These are phyloP conservation scores for Jackrogersella minutella DNA, from an alignment of 495 filamentous ascomycete genomes.

Conservation along the genomic window DNA sequence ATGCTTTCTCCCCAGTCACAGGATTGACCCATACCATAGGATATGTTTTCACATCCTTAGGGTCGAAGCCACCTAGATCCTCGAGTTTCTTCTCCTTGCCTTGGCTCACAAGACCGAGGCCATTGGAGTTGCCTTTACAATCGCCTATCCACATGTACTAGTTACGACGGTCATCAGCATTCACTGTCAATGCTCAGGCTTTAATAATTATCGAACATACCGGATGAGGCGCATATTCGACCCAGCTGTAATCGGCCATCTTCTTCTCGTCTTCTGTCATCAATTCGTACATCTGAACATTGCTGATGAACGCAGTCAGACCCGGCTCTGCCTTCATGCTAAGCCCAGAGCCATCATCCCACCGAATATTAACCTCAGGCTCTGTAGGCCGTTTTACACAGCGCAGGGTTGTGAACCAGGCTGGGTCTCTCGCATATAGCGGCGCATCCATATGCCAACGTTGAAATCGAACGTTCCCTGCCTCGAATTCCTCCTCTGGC, in stretches of 20 bases:
- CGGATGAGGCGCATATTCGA: conserved; percentile 54
- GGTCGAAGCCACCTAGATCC: conserved; percentile 47
- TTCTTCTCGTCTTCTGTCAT: conserved; percentile 50
- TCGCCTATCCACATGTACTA: conserved; percentile 50
- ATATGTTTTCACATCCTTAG: conserved; percentile 49
- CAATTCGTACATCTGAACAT: conserved; percentile 48
- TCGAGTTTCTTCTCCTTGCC: conserved; percentile 46
- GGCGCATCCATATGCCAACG: conserved; percentile 57
- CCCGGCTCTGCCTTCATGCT: conserved; percentile 46
- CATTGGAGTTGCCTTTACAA: conserved; percentile 49
- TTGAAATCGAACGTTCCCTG: conserved; percentile 52
- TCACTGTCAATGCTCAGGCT: neutral
- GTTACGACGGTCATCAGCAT: neutral
- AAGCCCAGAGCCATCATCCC: conserved; percentile 51
- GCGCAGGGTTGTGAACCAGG: conserved; percentile 54
- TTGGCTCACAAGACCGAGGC: conserved; percentile 48
- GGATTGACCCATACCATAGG: conserved; percentile 55
- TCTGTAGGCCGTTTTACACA: conserved; percentile 46
- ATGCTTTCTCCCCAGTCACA: conserved; percentile 49
- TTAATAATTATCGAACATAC: conserved; percentile 19
- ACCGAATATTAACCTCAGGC: conserved; percentile 48
- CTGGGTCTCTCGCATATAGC: conserved; percentile 53
- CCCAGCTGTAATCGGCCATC: conserved; percentile 52
- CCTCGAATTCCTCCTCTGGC: conserved; percentile 40
- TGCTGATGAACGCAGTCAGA: conserved; percentile 46